Evolutionary conservation across 805 yeast species (phyloP), one percentile per base, ranked within the genome.

Genomic region (Alloascoidea hylecoeti): DNA sequence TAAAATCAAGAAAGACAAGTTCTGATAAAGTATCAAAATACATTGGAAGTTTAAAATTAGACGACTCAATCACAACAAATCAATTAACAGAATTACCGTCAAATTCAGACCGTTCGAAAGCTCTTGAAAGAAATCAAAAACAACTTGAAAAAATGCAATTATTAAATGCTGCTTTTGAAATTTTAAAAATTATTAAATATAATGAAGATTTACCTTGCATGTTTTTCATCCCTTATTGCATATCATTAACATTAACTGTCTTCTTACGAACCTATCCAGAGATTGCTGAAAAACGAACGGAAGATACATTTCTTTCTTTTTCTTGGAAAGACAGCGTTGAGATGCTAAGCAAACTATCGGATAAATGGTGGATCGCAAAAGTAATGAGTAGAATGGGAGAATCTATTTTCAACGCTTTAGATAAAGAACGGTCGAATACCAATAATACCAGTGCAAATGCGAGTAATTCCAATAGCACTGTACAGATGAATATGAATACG

Each of bases 301-400:
- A 55, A 3, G 49, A 45, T 2, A 41, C 40, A 23, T n/a, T 6
- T 5, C n/a, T 14, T 12, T 16, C 12, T 17, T 34, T 14, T 18
- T 45, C 45, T 28, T 54, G 58, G 58, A 43, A 44, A 18, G 52
- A 51, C 27, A 44, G 49, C 33, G 51, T 57, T 37, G 41, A 40
- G 1, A 42, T 49, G 17, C 43, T 54, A 18, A 53, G 52, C 28
- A 40, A 36, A 5, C 41, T 54, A 43, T 45, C 55, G 2, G 48
- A 46, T 18, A 42, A 47, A 9, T 54, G 58, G 58, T 54, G 58
- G 58, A 55, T 54, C 3, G 57, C 57, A n/a, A 57, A 53, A 15
- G 58, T 57, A 3, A 54, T 54, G 58, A 56, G 55, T 4, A 42
- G 47, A 27, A 51, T 54, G 57, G 58, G 57, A 16, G 38, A 53